These are phyloP conservation scores for Neocucurbitaria cava DNA, from an alignment of 2,329 filamentous ascomycete species.

Conservation along the genomic window DNA sequence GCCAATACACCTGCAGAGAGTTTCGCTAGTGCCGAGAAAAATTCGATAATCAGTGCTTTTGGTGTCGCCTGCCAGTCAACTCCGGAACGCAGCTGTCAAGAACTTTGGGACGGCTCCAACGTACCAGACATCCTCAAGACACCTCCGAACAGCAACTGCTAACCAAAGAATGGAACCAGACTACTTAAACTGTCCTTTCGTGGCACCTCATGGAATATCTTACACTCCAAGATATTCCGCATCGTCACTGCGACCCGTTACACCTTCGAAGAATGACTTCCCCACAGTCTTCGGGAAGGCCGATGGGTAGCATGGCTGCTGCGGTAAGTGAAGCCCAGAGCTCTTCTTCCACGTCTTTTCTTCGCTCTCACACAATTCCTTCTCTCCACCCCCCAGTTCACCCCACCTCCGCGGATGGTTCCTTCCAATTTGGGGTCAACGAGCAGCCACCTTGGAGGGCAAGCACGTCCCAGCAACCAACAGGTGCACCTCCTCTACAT, in stretches of 20 bases:
- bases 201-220: slow-evolving; percentile 45
- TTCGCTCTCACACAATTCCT: background rate
- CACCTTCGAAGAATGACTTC: slow-evolving; percentile 39
- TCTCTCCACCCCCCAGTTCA: slow-evolving; percentile 2
- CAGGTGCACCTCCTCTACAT: background rate
- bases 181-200: slow-evolving; percentile 14
- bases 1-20: slow-evolving; percentile 1
- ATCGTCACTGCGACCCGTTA: slow-evolving; percentile 37
- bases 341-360: slow-evolving; percentile 6
- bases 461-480: background rate
- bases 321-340: slow-evolving; percentile 34
- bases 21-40: slow-evolving; percentile 8
- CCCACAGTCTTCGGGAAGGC: slow-evolving; percentile 29
- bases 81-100: slow-evolving; percentile 17
- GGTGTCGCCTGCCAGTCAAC: slow-evolving; percentile 1
- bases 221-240: slow-evolving; percentile 48
- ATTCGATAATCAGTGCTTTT: slow-evolving; percentile 1
- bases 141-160: slow-evolving; percentile 1
- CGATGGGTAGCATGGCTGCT: slow-evolving; percentile 32
- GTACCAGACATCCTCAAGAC: slow-evolving; percentile 10
- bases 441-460: background rate
- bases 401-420: background rate
- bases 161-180: slow-evolving; percentile 8
- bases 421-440: background rate
- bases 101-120: slow-evolving; percentile 10